Base-by-base conservation (phyloP, 139 green algal genomes). In the Picochlorum sp. region DNA sequence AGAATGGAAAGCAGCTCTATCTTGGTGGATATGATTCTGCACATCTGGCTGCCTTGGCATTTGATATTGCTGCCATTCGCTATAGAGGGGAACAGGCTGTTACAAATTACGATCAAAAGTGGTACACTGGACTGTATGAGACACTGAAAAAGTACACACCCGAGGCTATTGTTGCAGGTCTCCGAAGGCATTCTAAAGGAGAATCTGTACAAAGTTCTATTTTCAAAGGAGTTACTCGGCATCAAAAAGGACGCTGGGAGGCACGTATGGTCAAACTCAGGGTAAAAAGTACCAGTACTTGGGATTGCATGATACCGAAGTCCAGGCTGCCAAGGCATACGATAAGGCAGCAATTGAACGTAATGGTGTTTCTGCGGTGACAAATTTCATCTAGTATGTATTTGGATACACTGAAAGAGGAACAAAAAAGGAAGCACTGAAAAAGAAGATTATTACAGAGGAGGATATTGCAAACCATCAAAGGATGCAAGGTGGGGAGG, bases 161-260 rank as follows among this genome's bases (percentile, higher is more conserved):
- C 9, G 49, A 70, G 49, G 45, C 18, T 18, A n/a, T 80, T 57
- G 63, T 80, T 30, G 51, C 63, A 10, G 45, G 57, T 6, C 63
- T 80, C 14, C 44, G 73, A 9, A 63, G 62, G 11, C 73, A 80
- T 44, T 61, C 28, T 51, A 70, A 70, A 52, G 64, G 64, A 44
- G 79, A 83, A 23, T 81, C 73, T 63, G 64, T 75, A 24, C 75
- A 78, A 41, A 80, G 67, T 14, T 77, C 47, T 24, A 68, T 81
- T 49, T 92, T 80, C 65, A 67, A 81, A 4, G 85, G 85, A 28
- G 85, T 92, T 7, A 91, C 85, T 3, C 65, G 65, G 21, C 85
- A 92, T 57, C 80, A 87, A 61, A 92, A 92, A 62, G 81, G 83
- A 14, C 81, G 80, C 45, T 90, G 79, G 79, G 83, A 90, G 62